Evolutionary conservation across 73 alveolate genomes (phyloP).

Genomic region (Symbiodinium natans): DNA sequence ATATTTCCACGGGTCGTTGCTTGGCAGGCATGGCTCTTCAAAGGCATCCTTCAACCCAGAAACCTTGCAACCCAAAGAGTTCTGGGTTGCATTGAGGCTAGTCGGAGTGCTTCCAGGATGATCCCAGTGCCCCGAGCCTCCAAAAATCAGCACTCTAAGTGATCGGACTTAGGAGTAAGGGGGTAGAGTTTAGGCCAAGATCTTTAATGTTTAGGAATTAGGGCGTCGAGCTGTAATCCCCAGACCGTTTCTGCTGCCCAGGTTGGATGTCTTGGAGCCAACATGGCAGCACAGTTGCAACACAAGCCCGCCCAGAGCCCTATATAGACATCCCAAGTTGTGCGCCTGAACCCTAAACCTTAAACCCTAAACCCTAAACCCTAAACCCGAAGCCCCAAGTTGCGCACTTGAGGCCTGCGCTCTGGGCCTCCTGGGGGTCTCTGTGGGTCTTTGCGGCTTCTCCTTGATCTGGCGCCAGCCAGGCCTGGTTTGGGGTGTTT

Average conservation of each 20-base stretch:
- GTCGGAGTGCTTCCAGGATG: too few species aligned
- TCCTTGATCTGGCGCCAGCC: conserved; percentile 71
- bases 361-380: background rate
- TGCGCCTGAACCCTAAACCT: background rate
- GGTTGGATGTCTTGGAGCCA: background rate
- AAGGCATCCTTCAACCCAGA: background rate
- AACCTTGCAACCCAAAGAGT: background rate
- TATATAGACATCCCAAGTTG: too few species aligned
- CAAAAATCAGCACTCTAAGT: background rate
- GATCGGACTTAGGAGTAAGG: too few species aligned
- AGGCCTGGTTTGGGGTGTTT: too few species aligned
- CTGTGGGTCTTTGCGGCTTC: conserved; percentile 68
- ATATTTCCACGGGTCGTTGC: conserved; percentile 26
- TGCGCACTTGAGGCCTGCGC: conserved; percentile 18
- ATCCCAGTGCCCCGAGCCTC: background rate
- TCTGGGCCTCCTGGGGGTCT: conserved; percentile 33
- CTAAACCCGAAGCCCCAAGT: too few species aligned
- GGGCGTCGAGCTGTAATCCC: too few species aligned
- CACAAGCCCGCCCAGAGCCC: too few species aligned
- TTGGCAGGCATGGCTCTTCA: conserved; percentile 3
- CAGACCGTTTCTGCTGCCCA: too few species aligned
- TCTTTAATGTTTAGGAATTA: too few species aligned
- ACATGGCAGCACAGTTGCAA: background rate
- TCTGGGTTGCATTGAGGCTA: too few species aligned
- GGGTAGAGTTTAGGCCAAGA: too few species aligned